Conservation (phyloP, 768 basidiomycete genomes). For the Suillus ampliporus region DNA sequence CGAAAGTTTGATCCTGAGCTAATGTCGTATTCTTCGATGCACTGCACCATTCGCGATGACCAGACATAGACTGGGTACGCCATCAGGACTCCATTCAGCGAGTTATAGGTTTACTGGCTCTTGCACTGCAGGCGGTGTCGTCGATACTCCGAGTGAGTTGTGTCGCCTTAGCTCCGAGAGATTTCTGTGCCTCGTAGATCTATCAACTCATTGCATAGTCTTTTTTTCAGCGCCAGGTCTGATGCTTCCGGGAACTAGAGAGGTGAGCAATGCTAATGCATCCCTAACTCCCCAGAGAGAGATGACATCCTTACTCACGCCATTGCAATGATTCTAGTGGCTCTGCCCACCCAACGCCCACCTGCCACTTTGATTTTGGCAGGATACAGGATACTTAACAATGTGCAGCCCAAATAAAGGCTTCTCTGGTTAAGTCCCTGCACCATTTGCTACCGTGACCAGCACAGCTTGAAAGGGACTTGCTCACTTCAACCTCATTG, state of each 20-base stretch:
- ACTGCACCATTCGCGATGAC: too few relatives aligned
- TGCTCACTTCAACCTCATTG: not conserved
- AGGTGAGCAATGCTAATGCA: not conserved
- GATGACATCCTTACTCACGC: too few relatives aligned
- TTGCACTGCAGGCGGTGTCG: not conserved
- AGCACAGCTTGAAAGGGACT: not conserved
- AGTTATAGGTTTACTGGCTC: too few relatives aligned
- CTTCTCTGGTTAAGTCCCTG: not conserved
- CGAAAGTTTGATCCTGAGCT: too few relatives aligned
- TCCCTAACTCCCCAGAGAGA: not conserved
- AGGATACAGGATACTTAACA: too few relatives aligned
- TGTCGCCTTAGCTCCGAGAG: too few relatives aligned
- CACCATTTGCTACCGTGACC: not conserved
- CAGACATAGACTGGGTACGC: too few relatives aligned
- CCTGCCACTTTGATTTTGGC: not conserved
- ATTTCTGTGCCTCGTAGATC: not conserved
- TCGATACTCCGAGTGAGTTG: not conserved
- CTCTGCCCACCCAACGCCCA: not conserved
- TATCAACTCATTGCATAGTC: not conserved
- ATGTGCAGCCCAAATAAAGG: too few relatives aligned
- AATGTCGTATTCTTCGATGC: too few relatives aligned
- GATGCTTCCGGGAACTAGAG: not conserved
- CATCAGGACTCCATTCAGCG: too few relatives aligned
- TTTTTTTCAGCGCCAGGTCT: not conserved
- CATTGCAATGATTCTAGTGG: not conserved